Percentiles rank a stretch among this genome's conserved stretches.
phyloP scores from a whole-genome alignment of 306 rosid genomes.

The Rubus idaeus region DNA sequence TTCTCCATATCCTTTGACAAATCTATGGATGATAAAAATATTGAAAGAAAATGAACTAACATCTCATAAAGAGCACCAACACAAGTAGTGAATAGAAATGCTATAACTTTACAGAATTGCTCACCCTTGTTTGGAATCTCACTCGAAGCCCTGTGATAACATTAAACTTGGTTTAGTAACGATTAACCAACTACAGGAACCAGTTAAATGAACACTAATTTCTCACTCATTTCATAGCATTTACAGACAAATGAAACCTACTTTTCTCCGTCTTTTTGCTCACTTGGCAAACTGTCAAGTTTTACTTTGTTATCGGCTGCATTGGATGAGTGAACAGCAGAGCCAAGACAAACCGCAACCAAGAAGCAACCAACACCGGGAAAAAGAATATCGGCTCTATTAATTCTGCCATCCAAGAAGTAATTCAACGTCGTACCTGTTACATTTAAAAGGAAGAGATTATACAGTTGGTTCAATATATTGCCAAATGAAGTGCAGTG shows the following conservation, averaged over 20 bases:
- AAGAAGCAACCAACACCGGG: slow-evolving; percentile 92
- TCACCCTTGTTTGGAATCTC: slow-evolving; percentile 39
- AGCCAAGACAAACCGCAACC: slow-evolving; percentile 80
- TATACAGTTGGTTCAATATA: neutral
- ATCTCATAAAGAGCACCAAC: slow-evolving; percentile 8
- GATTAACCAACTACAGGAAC: neutral
- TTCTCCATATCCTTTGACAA: slow-evolving; percentile 43
- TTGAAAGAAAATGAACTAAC: slow-evolving; percentile 8
- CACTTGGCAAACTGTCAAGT: slow-evolving; percentile 43
- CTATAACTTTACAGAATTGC: slow-evolving; percentile 15
- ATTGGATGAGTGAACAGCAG: slow-evolving; percentile 85
- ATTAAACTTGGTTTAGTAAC: slow-evolving; percentile 3
- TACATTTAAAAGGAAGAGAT: slow-evolving; percentile 14
- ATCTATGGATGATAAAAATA: slow-evolving; percentile 31
- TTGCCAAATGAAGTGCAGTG: neutral
- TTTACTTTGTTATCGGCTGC: slow-evolving; percentile 71
- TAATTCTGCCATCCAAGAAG: slow-evolving; percentile 81
- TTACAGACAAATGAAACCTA: slow-evolving; percentile 34
- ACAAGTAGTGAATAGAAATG: slow-evolving; percentile 1
- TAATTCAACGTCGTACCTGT: slow-evolving; percentile 89
- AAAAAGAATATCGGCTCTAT: slow-evolving; percentile 80
- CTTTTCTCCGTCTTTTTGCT: slow-evolving; percentile 37
- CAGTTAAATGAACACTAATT: neutral
- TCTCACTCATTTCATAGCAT: neutral
- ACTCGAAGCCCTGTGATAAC: slow-evolving; percentile 40